phyloP scores from a whole-genome alignment of 1,139 yeast genomes.

The Pichia sp. region DNA sequence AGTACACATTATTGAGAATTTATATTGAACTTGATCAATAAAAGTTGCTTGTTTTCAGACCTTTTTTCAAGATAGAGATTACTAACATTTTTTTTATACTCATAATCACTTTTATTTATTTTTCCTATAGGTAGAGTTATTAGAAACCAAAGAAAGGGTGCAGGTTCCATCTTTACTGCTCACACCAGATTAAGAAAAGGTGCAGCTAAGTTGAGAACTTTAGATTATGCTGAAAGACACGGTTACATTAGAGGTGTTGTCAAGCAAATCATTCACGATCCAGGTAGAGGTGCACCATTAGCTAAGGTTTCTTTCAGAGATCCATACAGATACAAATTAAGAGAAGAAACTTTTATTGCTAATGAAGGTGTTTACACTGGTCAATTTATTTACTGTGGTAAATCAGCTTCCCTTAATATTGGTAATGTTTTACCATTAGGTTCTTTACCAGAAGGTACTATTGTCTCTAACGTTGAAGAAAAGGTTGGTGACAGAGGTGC shows the following conservation, averaged over 20 bases:
- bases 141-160: constrained; percentile 99
- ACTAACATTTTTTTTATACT: not conserved
- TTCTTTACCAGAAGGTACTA: constrained; percentile 98
- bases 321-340: constrained; percentile 96
- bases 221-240: constrained; percentile 99
- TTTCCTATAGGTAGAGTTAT: constrained; percentile 89
- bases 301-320: constrained; percentile 99
- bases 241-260: constrained; percentile 99
- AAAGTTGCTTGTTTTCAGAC: no score
- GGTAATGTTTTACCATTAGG: constrained; percentile 98
- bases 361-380: constrained; percentile 99
- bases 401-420: constrained; percentile 93
- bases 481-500: constrained; percentile 99
- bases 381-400: constrained; percentile 98
- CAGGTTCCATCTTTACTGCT: constrained; percentile 98
- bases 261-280: constrained; percentile 97
- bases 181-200: constrained; percentile 99
- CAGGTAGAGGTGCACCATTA: constrained; percentile 99
- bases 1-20: no score
- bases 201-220: constrained; percentile 99
- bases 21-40: no score
- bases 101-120: not conserved
- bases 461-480: constrained; percentile 97
- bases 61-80: no score
- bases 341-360: constrained; percentile 98